Evolutionary conservation across 148 eudicot species (phyloP), one percentile per base, ranked within the genome.

Genomic region (Rhododendron williamsianum): DNA sequence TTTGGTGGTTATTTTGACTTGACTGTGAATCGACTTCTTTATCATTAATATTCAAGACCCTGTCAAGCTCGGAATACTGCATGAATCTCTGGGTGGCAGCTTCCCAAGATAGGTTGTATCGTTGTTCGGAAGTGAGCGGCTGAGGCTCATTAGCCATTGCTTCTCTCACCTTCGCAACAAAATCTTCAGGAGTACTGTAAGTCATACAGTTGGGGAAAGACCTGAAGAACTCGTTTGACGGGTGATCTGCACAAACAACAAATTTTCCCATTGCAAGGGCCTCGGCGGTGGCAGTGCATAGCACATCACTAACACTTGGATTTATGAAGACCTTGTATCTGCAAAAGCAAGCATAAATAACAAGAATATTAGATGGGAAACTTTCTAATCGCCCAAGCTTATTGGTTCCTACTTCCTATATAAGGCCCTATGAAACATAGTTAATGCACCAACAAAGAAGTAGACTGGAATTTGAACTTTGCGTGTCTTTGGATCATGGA

Each of bases 181-280:
- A 97, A 79, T 95, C 98, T 87, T 97, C 98, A 0, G 98, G 92
- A 25, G 93, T 90, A 83, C 90, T 92, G 88, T 92, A 97, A 12
- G 95, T 94, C 89, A 95, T 89, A 87, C 99, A 97, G 85, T 97
- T 97, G 45, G 99, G 95, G 84, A 97, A 97, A 84, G 95, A 94
- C 87, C 88, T 89, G 90, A 97, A 97, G 87, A 97, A 97, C 71
- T 97, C 98, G 23, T 97, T 97, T 23, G 99, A 95, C 67, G 99
- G 99, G 78, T 97, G 99, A 80, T 97, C 96, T 18, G 99, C 98
- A 79, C 99, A 97, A 76, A 97, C 98, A 38, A 97, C 99, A 88
- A 97, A 93, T 86, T 97, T 97, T 21, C 99, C 99, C 99, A 97
- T 97, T 25, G 99, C 99, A 51, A 97, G 96, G 23, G 99, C 99